Evolutionary conservation across 2,329 filamentous ascomycete genomes (phyloP).

Genomic region (Botryotinia globosa): DNA sequence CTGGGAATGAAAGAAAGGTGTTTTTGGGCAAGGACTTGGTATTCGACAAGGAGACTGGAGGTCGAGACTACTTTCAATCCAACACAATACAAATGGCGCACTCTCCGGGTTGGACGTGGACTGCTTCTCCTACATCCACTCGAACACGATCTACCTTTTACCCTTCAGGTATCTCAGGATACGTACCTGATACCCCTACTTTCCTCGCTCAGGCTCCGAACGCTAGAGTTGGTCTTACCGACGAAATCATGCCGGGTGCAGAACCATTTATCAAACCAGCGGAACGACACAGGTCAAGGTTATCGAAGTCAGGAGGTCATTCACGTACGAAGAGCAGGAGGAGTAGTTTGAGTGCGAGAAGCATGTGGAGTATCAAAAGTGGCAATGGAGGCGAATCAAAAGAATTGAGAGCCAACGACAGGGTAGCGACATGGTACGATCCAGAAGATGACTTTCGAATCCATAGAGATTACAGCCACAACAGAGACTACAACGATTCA

Average conservation of each 20-base stretch:
- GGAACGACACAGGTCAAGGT: slow-evolving; percentile 52
- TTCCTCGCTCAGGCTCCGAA: slow-evolving; percentile 60
- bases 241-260: slow-evolving; percentile 58
- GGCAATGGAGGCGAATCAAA: slow-evolving; percentile 21
- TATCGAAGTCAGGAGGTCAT: slow-evolving; percentile 47
- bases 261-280: slow-evolving; percentile 55
- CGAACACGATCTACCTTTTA: slow-evolving; percentile 23
- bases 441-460: slow-evolving; percentile 27
- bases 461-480: slow-evolving; percentile 23
- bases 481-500: slow-evolving; percentile 27
- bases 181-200: slow-evolving; percentile 39
- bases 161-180: slow-evolving; percentile 36
- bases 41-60: slow-evolving; percentile 19
- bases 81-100: slow-evolving; percentile 19
- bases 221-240: slow-evolving; percentile 59
- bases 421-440: slow-evolving; percentile 32
- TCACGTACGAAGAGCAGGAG: slow-evolving; percentile 34
- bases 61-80: background rate
- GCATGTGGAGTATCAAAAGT: slow-evolving; percentile 31
- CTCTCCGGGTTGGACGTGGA: slow-evolving; percentile 34
- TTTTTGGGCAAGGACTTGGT: background rate
- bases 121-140: slow-evolving; percentile 29
- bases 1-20: slow-evolving; percentile 18
- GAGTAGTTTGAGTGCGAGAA: slow-evolving; percentile 36
- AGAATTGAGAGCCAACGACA: slow-evolving; percentile 27